These are phyloP conservation scores for Primulina huaijiensis DNA, from an alignment of 257 asterid species.

Conservation along the genomic window DNA sequence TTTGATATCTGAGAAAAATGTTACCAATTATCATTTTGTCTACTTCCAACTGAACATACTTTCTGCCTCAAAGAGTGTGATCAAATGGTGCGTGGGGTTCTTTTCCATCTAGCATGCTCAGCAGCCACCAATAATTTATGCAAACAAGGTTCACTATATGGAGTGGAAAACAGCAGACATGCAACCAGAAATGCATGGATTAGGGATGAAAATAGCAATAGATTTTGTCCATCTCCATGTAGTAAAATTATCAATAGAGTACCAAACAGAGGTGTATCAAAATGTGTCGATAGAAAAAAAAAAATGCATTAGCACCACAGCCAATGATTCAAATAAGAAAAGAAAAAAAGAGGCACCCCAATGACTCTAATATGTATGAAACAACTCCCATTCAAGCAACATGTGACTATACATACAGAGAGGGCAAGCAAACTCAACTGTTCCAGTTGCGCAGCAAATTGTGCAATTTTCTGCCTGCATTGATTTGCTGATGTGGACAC, in stretches of 20 bases:
- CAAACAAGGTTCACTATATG: conserved; percentile 13
- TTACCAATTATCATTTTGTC: conserved; percentile 22
- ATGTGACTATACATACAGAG: not conserved
- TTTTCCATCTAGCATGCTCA: not conserved
- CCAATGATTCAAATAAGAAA: too few relatives aligned
- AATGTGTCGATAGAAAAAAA: not conserved
- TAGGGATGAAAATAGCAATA: not conserved
- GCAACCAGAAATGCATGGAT: not conserved
- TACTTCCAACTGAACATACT: conserved; percentile 2
- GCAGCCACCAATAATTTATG: not conserved
- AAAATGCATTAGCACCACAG: not conserved
- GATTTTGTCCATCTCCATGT: not conserved
- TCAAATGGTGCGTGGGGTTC: not conserved
- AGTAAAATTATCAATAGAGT: too few relatives aligned
- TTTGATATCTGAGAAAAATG: conserved; percentile 63
- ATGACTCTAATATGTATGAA: not conserved
- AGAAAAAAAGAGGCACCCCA: too few relatives aligned
- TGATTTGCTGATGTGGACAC: conserved; percentile 81
- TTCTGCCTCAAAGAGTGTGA: conserved; percentile 11
- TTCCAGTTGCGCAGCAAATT: conserved; percentile 81
- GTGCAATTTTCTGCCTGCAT: conserved; percentile 89
- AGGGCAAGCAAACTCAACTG: conserved; percentile 50
- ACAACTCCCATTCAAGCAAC: not conserved
- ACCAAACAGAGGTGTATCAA: not conserved
- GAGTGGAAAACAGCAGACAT: conserved; percentile 2